Base-by-base conservation (phyloP, 176 grass and related monocot genomes). In the Canna indica region DNA sequence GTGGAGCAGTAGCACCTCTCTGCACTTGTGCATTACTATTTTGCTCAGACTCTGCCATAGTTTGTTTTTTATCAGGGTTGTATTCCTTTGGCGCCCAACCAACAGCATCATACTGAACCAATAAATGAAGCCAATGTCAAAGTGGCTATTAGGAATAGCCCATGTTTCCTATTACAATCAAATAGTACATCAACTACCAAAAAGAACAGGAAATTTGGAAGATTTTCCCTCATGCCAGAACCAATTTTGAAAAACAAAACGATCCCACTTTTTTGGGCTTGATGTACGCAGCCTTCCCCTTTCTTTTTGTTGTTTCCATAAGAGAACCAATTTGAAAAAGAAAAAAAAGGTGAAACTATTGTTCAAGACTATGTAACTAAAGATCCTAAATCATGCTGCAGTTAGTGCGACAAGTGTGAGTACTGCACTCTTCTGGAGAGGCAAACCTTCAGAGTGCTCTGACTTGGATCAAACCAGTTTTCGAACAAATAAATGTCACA, bases 61-160 rank as follows among this genome's bases (percentile, higher is more conserved):
- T 45, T 53, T 59, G 82, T 73, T 88, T 89, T 68, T 90, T 75
- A 58, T 99, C 95, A 47, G 90, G 78, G 80, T 86, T 90, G 78
- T 99, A 93, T 72, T 99, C 94, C 77, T 90, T 99, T 62, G 94
- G 89, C 46, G 94, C 82, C 89, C 94, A 99, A 62, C 88, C 82
- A 69, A 87, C 87, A 74, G 89, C 84, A 86, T 99, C 90, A 80
- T 99, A 99, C 94, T 99, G 78, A 68, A 77, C 67, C 28, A 85
- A 24, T 2, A 74, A 16, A 64, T 11, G 20, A 64, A 18, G 24
- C 17, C 22, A 36, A n/a, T 11, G 38, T 80, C 10, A 67, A 45
- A 14, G 33, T 64, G 30, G 45, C 58, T 26, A 13, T 14, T 47
- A 35, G n/a, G 2, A n/a, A 34, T 10, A 66, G 1, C 0, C 3